Evolutionary conservation across 2,329 filamentous ascomycete genomes (phyloP), one percentile per base, ranked within the genome.

Genomic region (Elsinoe batatas): DNA sequence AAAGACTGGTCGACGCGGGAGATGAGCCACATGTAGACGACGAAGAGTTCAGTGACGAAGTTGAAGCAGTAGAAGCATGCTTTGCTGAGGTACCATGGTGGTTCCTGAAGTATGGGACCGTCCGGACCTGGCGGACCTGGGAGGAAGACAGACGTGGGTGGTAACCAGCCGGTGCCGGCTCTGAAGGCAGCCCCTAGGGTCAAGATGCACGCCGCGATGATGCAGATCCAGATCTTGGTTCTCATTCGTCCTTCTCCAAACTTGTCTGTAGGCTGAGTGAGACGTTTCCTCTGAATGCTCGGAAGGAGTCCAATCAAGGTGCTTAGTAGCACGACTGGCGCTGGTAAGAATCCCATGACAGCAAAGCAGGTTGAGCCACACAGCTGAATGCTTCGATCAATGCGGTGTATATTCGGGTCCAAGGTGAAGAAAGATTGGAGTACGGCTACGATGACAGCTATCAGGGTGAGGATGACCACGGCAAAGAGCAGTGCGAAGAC

Each of bases 21-120:
- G 13, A 85, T 64, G 0, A 83, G 77, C 69, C 87, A 91, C 7
- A 83, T 71, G 54, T 76, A 78, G 3, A 91, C 76, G 36, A 89
- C 81, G 20, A 85, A 65, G 38, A 91, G 72, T 69, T 95, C 90
- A 36, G 91, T 75, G 13, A 73, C 74, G 65, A 87, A 94, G 71
- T 88, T 87, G 73, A 93, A 87, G 65, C 82, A 71, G 72, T 93
- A 95, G 73, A 89, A 95, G 63, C 79, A 81, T 1, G 82, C 79
- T 67, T 84, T 87, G 64, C 74, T 74, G 63, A 88, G 79, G 66
- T 84, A 91, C 78, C 83, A 87, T 4, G 83, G 83, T 1, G 86
- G 82, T 43, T 72, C 56, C 64, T 62, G 3, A 75, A 80, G 44
- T n/a, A 36, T 18, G 10, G 57, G 37, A 5, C 57, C 53, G n/a